These are phyloP conservation scores for Pogostemon cablin DNA, from an alignment of 257 asterid species.

Conservation along the genomic window DNA sequence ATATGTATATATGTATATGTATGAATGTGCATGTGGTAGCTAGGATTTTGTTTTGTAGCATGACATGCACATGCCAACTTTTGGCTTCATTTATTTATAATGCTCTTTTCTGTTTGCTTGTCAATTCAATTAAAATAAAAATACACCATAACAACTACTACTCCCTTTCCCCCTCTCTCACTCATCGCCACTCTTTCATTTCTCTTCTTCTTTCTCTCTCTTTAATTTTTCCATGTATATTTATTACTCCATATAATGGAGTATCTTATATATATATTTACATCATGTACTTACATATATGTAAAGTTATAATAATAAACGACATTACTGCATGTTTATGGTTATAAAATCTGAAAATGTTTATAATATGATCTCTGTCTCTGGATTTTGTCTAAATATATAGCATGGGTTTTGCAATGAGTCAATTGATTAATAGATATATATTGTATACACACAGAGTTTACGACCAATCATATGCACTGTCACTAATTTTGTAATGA, in stretches of 20 bases:
- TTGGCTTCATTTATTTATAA: conserved; percentile 38
- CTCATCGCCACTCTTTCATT: neutral
- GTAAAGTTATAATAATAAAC: too few relatives aligned
- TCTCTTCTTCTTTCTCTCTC: neutral
- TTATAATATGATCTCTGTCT: neutral
- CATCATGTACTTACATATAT: too few relatives aligned
- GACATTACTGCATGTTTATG: neutral
- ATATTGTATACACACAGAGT: neutral
- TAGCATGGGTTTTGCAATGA: neutral
- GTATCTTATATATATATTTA: too few relatives aligned
- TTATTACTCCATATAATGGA: neutral
- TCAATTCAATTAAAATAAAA: conserved; percentile 19
- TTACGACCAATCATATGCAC: conserved; percentile 24
- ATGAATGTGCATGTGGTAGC: conserved; percentile 26
- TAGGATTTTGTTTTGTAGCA: conserved; percentile 49
- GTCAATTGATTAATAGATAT: neutral
- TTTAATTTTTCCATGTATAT: neutral
- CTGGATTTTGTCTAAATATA: conserved; percentile 12
- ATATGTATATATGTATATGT: neutral
- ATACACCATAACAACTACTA: neutral
- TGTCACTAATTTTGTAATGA: neutral
- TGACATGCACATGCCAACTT: conserved; percentile 48
- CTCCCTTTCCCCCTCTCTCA: neutral
- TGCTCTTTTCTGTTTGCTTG: conserved; percentile 29
- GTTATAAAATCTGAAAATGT: neutral